A percentile compares a stretch with the other conserved stretches of the same genome.
Evolutionary conservation across 306 rosid species (phyloP).

Genomic region (Sesbania bispinosa): DNA sequence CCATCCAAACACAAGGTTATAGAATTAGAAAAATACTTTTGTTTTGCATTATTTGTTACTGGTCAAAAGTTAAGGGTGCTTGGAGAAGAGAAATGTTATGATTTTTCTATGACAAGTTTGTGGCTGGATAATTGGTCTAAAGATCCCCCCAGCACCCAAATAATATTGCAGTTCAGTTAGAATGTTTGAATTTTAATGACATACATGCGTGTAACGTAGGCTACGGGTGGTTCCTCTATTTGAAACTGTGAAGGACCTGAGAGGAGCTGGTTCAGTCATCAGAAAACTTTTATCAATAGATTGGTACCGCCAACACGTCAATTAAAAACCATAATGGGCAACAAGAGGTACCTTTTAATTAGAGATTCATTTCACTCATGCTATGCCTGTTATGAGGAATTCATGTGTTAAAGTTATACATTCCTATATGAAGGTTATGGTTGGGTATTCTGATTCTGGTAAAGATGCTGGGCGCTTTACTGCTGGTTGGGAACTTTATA

Average conservation of each 20-base stretch:
- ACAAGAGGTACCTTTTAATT: conserved; percentile 65
- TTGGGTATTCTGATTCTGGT: conserved; percentile 96
- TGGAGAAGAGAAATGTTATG: neutral
- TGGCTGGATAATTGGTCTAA: neutral
- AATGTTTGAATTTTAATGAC: conserved; percentile 14
- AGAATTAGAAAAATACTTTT: neutral
- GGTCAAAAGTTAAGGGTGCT: neutral
- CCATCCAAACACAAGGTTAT: too few species aligned
- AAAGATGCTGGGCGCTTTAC: conserved; percentile 98
- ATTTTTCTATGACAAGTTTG: neutral
- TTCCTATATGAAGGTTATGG: conserved; percentile 75
- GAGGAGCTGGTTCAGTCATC: conserved; percentile 86
- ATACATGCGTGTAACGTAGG: conserved; percentile 37
- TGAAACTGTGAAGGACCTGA: conserved; percentile 90
- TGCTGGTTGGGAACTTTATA: conserved; percentile 98
- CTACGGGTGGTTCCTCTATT: conserved; percentile 92
- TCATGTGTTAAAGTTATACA: conserved; percentile 13
- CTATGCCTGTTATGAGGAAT: neutral
- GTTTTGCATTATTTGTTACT: neutral
- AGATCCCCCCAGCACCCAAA: neutral
- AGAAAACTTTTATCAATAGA: conserved; percentile 75
- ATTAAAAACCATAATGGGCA: conserved; percentile 72
- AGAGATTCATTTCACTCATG: conserved; percentile 5
- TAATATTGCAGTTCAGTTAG: neutral
- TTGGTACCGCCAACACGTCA: conserved; percentile 84